A percentile compares a stretch with the other conserved stretches of the same genome.
Conservation (phyloP, 345 rosid genomes). For the Brassica juncea region DNA sequence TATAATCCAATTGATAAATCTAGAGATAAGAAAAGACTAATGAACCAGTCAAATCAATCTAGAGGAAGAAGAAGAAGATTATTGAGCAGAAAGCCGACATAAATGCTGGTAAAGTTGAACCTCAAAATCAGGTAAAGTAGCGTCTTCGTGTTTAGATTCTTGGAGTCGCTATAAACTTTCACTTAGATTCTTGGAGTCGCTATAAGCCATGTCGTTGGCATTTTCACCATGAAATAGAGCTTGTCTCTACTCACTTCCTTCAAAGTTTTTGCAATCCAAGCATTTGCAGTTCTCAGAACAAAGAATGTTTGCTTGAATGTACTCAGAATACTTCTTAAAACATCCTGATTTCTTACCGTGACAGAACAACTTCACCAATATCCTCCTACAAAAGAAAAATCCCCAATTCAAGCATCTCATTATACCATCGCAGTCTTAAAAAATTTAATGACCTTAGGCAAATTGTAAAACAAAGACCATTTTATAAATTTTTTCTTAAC, state of each 20-base stretch:
- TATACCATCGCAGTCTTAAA: not conserved
- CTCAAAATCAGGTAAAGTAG: not conserved
- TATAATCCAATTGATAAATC: not conserved
- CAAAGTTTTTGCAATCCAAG: constrained; percentile 94
- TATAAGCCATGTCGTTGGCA: constrained; percentile 72
- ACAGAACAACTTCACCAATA: constrained; percentile 60
- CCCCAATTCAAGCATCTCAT: not conserved
- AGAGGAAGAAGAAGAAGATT: not conserved
- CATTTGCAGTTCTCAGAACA: constrained; percentile 97
- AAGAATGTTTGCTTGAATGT: constrained; percentile 93
- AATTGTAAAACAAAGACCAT: too few relatives aligned
- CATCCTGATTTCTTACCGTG: constrained; percentile 87
- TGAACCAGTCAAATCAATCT: not conserved
- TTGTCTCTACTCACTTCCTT: constrained; percentile 95
- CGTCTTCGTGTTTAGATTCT: not conserved
- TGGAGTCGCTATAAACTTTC: not conserved
- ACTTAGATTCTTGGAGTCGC: not conserved
- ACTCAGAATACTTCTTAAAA: constrained; percentile 97
- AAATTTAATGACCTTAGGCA: too few relatives aligned
- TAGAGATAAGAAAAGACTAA: not conserved
- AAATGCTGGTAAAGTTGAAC: not conserved
- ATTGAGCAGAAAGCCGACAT: not conserved
- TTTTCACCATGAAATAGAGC: constrained; percentile 90
- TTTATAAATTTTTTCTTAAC: too few relatives aligned
- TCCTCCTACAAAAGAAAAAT: constrained; percentile 62